Evolutionary conservation across 208 protist species (phyloP), one percentile per base, ranked within the genome.

Genomic region (Porcisia hertigi): DNA sequence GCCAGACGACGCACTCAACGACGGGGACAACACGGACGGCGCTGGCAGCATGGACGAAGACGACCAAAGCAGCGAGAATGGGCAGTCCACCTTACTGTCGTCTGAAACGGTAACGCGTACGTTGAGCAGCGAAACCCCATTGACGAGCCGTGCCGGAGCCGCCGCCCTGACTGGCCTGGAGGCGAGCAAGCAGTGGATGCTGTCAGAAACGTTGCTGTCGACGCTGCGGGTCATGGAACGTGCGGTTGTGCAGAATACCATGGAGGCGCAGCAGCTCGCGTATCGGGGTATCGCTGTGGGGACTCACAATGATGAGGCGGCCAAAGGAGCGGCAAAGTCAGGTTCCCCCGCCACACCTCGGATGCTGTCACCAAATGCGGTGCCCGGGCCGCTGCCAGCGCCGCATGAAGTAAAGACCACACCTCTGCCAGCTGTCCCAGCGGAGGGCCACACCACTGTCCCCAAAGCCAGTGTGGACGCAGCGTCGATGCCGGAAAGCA

Each of bases 171-270:
- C 39, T 34, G 43, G 58, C 2, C 65, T 73, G 20, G 78, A 55
- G n/a, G 47, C 76, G 45, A 62, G 11, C 8, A 58, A 79, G 72
- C 80, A 70, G 39, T 98, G 94, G 93, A 90, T 98, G 82, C 84
- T 94, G 63, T 76, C 93, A 0, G 90, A 96, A 53, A 91, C 91
- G 43, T 63, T 98, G 16, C 70, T 96, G 8, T 89, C 94, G 4
- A 96, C 86, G 36, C 80, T 98, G 49, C 91, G 90, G 18, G 76
- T 98, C 23, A 96, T 97, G 91, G 94, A 98, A 82, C 93, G 94
- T 36, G 92, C 84, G n/a, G 91, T 98, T 16, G 93, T 98, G 74
- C 92, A 97, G 75, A 98, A 98, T 77, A 90, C 83, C 49, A 88
- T 94, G 84, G 91, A 98, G 75, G 78, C 85, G n/a, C 70, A 84